A percentile compares a stretch with the other conserved stretches of the same genome.
These are phyloP conservation scores for Rosa chinensis DNA, from an alignment of 306 rosid genomes.

Conservation along the genomic window DNA sequence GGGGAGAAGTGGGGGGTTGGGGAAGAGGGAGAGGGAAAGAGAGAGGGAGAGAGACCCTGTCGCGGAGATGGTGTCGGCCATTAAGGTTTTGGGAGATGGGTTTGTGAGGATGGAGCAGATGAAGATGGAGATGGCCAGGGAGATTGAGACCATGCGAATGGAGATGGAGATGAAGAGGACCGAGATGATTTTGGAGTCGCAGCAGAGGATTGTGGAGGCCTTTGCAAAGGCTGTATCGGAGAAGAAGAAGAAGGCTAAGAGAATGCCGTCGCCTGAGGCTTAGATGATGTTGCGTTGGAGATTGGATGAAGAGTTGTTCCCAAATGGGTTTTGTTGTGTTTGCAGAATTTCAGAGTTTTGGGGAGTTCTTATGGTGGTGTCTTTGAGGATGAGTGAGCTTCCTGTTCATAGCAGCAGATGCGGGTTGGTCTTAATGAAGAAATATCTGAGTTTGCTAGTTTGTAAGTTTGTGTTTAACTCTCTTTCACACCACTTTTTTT, in stretches of 20 bases:
- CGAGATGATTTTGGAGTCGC: slow-evolving; percentile 92
- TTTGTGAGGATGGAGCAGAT: slow-evolving; percentile 89
- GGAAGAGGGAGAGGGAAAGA: slow-evolving; percentile 37
- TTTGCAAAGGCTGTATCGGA: slow-evolving; percentile 84
- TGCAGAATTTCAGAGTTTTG: neutral
- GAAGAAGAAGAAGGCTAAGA: slow-evolving; percentile 64
- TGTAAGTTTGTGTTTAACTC: slow-evolving; percentile 16
- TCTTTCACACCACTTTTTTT: slow-evolving; percentile 12
- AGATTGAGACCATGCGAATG: slow-evolving; percentile 83
- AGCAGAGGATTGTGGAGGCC: slow-evolving; percentile 81
- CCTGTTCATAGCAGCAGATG: neutral
- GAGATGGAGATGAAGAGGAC: slow-evolving; percentile 98
- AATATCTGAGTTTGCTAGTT: neutral
- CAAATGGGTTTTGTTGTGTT: neutral
- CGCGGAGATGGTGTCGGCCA: slow-evolving; percentile 75
- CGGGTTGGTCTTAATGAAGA: neutral
- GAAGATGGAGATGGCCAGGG: slow-evolving; percentile 98
- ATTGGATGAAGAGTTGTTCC: neutral
- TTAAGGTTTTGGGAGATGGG: slow-evolving; percentile 84
- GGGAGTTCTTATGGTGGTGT: neutral
- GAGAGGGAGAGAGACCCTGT: slow-evolving; percentile 60
- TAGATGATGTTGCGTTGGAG: slow-evolving; percentile 16
- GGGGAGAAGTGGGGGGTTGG: slow-evolving; percentile 34
- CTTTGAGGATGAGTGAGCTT: neutral
- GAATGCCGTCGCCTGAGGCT: slow-evolving; percentile 57